Evolutionary conservation across 441 rosid species (phyloP), one percentile per base, ranked within the genome.

Genomic region (Heliophila coronopifolia): DNA sequence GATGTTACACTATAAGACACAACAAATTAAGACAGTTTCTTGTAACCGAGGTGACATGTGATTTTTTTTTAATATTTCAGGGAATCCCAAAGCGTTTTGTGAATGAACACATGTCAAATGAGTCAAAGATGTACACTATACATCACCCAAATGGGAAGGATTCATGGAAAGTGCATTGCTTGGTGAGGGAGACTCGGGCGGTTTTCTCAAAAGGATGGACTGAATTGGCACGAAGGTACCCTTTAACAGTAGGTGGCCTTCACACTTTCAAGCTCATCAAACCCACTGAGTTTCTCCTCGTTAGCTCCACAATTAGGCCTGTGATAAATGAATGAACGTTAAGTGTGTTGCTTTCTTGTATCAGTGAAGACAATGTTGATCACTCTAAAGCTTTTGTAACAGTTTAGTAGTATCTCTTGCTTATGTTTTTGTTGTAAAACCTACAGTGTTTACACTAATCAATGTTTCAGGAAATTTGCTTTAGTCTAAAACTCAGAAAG

Each of bases 191-290:
- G 50, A 9, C 2, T 30, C 34, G 67, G 6, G 9, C 43, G 12
- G 19, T 43, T 18, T 46, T 62, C 50, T 56, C 67, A 9, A 4
- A 37, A 2, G 61, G 67, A 23, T 62, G 54, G 50, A 7, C 39
- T 2, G 7, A 22, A 31, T 0, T 62, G 36, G 67, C 67, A 4
- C 11, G 61, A 17, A 50, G 49, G 28, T 63, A 6, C 6, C 63
- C 68, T 26, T 19, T 63, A 4, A 1, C 2, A 11, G 1, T 55
- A 1, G 57, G 57, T 54, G 62, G 48, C 33, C 20, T 1, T n/a
- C 41, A 43, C 55, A 63, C 40, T 5, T 33, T 55, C 20, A 48
- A 40, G 58, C 63, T 63, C 39, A 33, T 49, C 18, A 22, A 63
- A 26, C 58, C 63, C 9, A 14, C 19, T 0, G 58, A 55, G 40